Percentiles rank a stretch among this genome's conserved stretches.
Conservation (phyloP, 495 filamentous ascomycete genomes). For the Copromyces sp. region DNA sequence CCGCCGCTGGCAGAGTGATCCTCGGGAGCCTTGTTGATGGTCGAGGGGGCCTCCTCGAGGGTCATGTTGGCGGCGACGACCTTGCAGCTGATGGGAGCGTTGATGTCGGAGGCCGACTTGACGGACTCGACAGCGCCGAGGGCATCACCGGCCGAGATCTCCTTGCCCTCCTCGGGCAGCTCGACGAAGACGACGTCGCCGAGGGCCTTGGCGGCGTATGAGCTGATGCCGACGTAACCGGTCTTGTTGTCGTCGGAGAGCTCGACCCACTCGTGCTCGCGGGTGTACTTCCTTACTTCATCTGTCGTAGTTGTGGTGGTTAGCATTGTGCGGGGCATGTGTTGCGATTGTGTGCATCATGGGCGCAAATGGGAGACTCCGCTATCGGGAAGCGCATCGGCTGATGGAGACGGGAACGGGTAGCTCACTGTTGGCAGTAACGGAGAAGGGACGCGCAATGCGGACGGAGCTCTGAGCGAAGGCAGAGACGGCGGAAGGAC, state of each 20-base stretch:
- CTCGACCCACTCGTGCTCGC: slow-evolving; percentile 98
- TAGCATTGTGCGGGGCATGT: not conserved
- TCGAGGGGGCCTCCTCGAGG: slow-evolving; percentile 74
- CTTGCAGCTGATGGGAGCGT: slow-evolving; percentile 71
- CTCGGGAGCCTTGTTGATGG: slow-evolving; percentile 74
- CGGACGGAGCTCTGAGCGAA: slow-evolving; percentile 24
- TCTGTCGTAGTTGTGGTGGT: slow-evolving; percentile 20
- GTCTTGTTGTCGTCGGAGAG: slow-evolving; percentile 62
- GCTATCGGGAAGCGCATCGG: not conserved
- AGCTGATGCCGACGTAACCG: slow-evolving; percentile 71
- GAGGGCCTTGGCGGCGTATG: slow-evolving; percentile 80
- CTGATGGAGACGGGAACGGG: not conserved
- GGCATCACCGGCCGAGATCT: slow-evolving; percentile 59
- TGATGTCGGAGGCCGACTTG: slow-evolving; percentile 94
- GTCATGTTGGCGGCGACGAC: slow-evolving; percentile 59
- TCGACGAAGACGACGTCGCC: slow-evolving; percentile 97
- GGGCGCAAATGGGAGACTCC: not conserved
- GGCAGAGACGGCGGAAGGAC: slow-evolving; percentile 30
- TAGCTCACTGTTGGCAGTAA: slow-evolving; percentile 33
- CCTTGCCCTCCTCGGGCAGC: slow-evolving; percentile 58
- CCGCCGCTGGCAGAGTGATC: slow-evolving; percentile 62
- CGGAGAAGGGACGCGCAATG: slow-evolving; percentile 33
- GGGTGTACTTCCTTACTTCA: slow-evolving; percentile 78
- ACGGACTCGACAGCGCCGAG: slow-evolving; percentile 96
- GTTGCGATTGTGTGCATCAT: not conserved